These are phyloP conservation scores for Chlamydomonas incerta DNA, from an alignment of 139 green algal species.

Conservation along the genomic window DNA sequence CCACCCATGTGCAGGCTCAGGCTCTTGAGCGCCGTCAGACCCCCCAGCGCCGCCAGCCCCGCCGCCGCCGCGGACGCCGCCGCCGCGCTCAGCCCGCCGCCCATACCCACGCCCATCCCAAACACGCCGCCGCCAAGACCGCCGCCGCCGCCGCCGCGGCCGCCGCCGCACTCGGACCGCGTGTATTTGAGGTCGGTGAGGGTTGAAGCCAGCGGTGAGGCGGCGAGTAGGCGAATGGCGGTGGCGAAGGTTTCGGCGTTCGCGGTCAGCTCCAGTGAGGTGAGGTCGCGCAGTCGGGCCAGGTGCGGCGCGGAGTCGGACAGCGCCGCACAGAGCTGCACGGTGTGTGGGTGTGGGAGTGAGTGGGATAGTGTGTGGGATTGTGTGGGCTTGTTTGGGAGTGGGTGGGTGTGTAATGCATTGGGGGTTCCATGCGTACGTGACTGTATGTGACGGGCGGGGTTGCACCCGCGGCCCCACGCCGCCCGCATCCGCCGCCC, in stretches of 20 bases:
- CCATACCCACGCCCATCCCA: neutral
- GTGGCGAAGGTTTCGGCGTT: neutral
- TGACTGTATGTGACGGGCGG: no score
- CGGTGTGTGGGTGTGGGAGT: neutral
- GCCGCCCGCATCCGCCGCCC: neutral
- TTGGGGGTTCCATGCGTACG: no score
- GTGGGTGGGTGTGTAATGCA: no score
- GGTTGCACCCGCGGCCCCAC: neutral
- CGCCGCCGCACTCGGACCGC: neutral
- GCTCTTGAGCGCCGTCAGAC: neutral
- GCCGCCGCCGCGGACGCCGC: neutral
- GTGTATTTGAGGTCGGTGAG: slow-evolving; percentile 26
- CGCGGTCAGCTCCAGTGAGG: slow-evolving; percentile 25
- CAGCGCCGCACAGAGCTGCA: neutral
- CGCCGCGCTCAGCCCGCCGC: neutral
- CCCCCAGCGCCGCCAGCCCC: neutral
- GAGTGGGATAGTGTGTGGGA: no score
- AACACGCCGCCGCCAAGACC: neutral
- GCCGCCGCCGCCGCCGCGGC: neutral
- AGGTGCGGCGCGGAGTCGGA: neutral
- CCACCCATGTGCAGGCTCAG: neutral
- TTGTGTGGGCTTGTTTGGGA: no score
- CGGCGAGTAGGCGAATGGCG: neutral
- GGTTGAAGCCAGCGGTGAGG: neutral
- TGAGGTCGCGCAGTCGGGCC: slow-evolving; percentile 10